phyloP scores from a whole-genome alignment of 148 eudicot genomes.

The Gaultheria prostrata region DNA sequence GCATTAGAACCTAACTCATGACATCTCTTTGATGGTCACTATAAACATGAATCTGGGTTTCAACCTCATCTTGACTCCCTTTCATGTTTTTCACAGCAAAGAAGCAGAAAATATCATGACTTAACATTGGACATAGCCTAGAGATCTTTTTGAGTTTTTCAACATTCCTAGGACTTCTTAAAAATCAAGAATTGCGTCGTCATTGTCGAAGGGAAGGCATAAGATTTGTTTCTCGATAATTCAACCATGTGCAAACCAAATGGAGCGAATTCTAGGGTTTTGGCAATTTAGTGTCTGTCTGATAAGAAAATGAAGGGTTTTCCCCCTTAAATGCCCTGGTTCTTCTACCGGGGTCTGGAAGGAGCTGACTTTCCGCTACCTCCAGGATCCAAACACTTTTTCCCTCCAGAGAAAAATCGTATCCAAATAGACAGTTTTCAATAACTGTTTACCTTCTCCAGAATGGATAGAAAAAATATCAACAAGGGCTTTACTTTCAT shows the following conservation, averaged over 20 bases:
- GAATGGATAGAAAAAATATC: constrained; percentile 72
- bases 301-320: neutral
- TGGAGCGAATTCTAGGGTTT: neutral
- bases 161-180: neutral
- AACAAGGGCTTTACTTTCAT: constrained; percentile 31
- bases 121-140: neutral
- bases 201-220: neutral
- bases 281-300: neutral
- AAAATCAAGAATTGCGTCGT: neutral
- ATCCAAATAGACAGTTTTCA: neutral
- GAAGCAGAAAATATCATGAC: neutral
- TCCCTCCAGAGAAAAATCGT: neutral
- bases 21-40: neutral
- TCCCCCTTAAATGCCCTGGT: neutral
- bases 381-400: constrained; percentile 8
- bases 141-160: neutral
- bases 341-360: neutral
- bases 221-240: neutral
- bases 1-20: neutral
- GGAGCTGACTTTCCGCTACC: neutral
- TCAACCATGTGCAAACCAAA: neutral
- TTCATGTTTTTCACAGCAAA: neutral
- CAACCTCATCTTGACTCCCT: neutral
- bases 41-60: neutral
- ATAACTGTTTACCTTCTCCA: constrained; percentile 37